A percentile compares a stretch with the other conserved stretches of the same genome.
phyloP scores from a whole-genome alignment of 345 rosid genomes.

The Nephelium lappaceum region DNA sequence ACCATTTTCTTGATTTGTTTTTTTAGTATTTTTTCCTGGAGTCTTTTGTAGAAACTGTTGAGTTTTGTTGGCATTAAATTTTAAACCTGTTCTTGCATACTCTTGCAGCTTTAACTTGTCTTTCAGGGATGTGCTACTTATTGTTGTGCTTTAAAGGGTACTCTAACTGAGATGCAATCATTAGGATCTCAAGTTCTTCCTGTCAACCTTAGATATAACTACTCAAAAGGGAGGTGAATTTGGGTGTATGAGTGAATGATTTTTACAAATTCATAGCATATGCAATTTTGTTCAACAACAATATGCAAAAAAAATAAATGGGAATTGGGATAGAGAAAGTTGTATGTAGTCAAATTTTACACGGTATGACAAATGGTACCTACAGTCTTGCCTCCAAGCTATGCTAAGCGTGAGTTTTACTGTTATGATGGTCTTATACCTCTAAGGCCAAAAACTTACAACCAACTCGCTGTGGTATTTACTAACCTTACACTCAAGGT shows the following conservation, averaged over 20 bases:
- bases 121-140: not conserved
- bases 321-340: not conserved
- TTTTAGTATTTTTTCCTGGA: no score
- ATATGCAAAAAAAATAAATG: not conserved
- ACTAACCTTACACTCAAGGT: no score
- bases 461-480: no score
- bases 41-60: not conserved
- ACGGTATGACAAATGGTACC: not conserved
- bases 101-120: not conserved
- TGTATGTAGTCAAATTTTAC: not conserved
- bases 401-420: not conserved
- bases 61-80: not conserved
- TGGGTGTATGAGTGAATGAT: not conserved
- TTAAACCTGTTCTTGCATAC: not conserved
- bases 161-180: not conserved
- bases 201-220: not conserved
- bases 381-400: not conserved
- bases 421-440: no score
- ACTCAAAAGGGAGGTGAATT: not conserved
- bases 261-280: not conserved
- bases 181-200: no score
- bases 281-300: not conserved
- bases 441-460: no score
- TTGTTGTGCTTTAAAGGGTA: conserved; percentile 2
- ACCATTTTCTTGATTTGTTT: not conserved